Conservation (phyloP, 2,329 filamentous ascomycete genomes). For the Capronia coronata region DNA sequence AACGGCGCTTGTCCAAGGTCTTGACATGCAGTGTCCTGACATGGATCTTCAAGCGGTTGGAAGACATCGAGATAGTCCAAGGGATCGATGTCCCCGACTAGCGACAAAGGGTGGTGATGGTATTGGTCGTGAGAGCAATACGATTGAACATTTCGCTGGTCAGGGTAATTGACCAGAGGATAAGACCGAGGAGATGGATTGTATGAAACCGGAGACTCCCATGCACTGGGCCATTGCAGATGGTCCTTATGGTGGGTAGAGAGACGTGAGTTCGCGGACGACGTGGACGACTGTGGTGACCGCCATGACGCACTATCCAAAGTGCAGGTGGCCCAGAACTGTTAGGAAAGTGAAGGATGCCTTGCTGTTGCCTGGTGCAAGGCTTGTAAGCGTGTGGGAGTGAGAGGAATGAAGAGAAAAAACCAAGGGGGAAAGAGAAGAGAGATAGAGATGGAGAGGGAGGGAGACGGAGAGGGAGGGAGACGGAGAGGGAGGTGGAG, state of each 20-base stretch:
- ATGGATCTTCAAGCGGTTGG: slow-evolving; percentile 1
- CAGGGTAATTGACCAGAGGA: slow-evolving; percentile 21
- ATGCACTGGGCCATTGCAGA: slow-evolving; percentile 13
- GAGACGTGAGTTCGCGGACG: slow-evolving; percentile 3
- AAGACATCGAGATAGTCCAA: slow-evolving; percentile 1
- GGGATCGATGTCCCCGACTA: neutral
- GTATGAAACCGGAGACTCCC: slow-evolving; percentile 17
- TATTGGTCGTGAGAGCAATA: slow-evolving; percentile 9
- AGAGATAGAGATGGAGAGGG: neutral
- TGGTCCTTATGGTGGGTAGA: slow-evolving; percentile 20
- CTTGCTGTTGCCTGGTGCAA: slow-evolving; percentile 22
- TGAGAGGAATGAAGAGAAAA: neutral
- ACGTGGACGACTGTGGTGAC: slow-evolving; percentile 4
- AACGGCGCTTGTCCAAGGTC: neutral
- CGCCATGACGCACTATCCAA: slow-evolving; percentile 25
- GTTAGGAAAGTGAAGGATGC: slow-evolving; percentile 5
- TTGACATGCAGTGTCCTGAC: neutral
- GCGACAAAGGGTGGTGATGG: neutral
- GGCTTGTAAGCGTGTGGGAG: slow-evolving; percentile 9
- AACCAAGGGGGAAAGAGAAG: neutral
- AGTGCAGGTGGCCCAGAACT: slow-evolving; percentile 7
- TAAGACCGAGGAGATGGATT: slow-evolving; percentile 14
- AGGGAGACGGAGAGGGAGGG: slow-evolving; percentile 10
- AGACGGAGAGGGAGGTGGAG: slow-evolving; percentile 12
- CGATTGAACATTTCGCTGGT: slow-evolving; percentile 23